Base-by-base conservation (phyloP, 73 alveolate genomes). In the Paramecium octaurelia region DNA sequence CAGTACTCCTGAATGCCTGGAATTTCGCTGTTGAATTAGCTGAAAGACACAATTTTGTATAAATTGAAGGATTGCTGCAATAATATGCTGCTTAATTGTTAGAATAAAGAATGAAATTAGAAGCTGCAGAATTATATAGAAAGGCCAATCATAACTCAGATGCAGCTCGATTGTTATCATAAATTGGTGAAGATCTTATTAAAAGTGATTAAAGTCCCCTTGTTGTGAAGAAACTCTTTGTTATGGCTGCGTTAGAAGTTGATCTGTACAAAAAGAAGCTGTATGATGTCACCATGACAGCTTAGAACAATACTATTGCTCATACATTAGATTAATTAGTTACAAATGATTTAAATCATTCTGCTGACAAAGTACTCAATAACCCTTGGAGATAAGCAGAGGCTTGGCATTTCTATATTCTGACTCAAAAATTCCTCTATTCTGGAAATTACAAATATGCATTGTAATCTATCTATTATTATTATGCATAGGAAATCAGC, bases 21-120 rank as follows among this genome's bases (percentile, higher is more conserved):
- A 99, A 99, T 95, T 94, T 95, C 92, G 99, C 99, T n/a, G 99
- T 99, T 0, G 99, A 99, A 85, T 93, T 99, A 70, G 99, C 99
- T 12, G 99, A 99, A 95, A 95, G 98, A 95, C 98, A 99, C 86
- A 98, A 98, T 92, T 98, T 99, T 95, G 97, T 97, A 83, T 99
- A 98, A 96, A 99, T 99, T 31, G 99, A 99, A 95, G 99, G 98
- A 44, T 95, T 99, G 46, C 96, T 99, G 73, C 92, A 97, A 29
- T 97, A 98, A 95, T 99, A 98, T 91, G 99, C 99, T 42, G 96
- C 94, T 83, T 98, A 97, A 83, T 96, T 99, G 73, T 93, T 99
- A 29, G 99, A 98, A 93, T 98, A 99, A 97, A 98, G 98, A 64
- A 99, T 97, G 95, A 99, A 98, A 99, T 50, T 68, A 8, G 99